A percentile compares a stretch with the other conserved stretches of the same genome.
These are phyloP conservation scores for Lipomyces orientalis DNA, from an alignment of 805 yeast genomes.

Conservation along the genomic window DNA sequence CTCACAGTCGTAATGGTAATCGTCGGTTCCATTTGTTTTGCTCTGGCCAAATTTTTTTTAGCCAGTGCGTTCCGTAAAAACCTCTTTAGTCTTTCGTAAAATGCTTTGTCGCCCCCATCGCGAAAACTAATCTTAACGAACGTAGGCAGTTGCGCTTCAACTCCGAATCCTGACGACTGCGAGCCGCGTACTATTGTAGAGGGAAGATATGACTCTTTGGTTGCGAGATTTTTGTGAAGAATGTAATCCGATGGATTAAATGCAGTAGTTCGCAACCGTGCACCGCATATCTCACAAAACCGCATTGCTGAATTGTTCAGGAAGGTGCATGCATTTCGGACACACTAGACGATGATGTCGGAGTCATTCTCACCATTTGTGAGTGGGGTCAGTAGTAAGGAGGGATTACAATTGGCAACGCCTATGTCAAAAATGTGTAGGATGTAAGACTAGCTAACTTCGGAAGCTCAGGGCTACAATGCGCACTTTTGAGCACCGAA, in stretches of 20 bases:
- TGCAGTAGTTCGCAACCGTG: slow-evolving; percentile 49
- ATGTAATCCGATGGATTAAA: slow-evolving; percentile 33
- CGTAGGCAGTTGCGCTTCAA: slow-evolving; percentile 2
- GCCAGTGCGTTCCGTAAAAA: slow-evolving; percentile 61
- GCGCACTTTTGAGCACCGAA: too few relatives aligned
- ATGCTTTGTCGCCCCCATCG: slow-evolving; percentile 64
- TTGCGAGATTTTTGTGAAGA: slow-evolving; percentile 13
- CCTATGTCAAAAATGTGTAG: too few relatives aligned
- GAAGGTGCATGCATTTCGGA: slow-evolving; percentile 73
- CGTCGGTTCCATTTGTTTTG: slow-evolving; percentile 13
- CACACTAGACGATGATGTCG: too few relatives aligned
- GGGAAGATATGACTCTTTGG: slow-evolving; percentile 27
- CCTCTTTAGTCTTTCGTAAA: slow-evolving; percentile 53
- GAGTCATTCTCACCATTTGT: too few relatives aligned
- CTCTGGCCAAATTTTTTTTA: slow-evolving; percentile 25
- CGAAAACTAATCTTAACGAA: slow-evolving; percentile 73
- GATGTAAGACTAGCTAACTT: too few relatives aligned
- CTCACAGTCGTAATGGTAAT: neutral
- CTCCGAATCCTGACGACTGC: neutral
- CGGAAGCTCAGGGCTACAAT: too few relatives aligned
- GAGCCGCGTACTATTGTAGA: neutral
- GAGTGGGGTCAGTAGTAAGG: too few relatives aligned
- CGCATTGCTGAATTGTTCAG: slow-evolving; percentile 77
- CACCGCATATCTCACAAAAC: slow-evolving; percentile 87
- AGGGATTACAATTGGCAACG: too few relatives aligned